A percentile compares a stretch with the other conserved stretches of the same genome.
Conservation (phyloP, 2,329 filamentous ascomycete species). For the Fusarium robinianum region DNA sequence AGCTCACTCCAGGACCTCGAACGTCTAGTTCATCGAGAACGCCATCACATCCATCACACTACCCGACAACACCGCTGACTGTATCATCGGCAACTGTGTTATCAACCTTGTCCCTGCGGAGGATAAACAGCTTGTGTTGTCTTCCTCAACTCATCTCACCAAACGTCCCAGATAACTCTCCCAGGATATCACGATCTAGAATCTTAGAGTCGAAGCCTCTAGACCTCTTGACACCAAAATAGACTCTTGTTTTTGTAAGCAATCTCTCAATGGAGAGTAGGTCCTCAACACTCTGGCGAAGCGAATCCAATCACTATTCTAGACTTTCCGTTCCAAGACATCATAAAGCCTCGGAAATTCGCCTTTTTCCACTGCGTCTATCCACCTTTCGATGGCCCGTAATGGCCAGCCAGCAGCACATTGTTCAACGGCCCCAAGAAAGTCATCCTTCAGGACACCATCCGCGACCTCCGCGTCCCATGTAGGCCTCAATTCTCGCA, state of each 20-base stretch:
- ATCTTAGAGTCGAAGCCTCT: background rate
- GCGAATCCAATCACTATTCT: background rate
- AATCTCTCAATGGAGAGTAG: background rate
- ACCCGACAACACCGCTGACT: slow-evolving; percentile 48
- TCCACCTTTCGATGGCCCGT: background rate
- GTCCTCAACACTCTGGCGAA: background rate
- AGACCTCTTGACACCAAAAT: background rate
- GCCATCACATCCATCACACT: slow-evolving; percentile 57
- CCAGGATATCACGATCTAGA: background rate
- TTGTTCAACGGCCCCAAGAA: slow-evolving; percentile 18
- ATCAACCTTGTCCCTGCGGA: slow-evolving; percentile 59
- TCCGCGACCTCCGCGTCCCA: slow-evolving; percentile 39
- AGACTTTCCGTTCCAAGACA: background rate
- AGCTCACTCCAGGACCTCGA: slow-evolving; percentile 43
- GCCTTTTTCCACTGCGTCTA: slow-evolving; percentile 1
- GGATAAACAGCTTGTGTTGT: slow-evolving; percentile 59
- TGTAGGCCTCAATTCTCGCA: slow-evolving; percentile 40
- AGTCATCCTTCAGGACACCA: slow-evolving; percentile 37
- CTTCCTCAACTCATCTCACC: background rate
- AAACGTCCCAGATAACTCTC: background rate
- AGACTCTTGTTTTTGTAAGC: background rate
- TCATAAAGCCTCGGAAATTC: slow-evolving; percentile 1
- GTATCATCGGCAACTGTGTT: slow-evolving; percentile 67
- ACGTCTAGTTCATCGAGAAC: slow-evolving; percentile 56
- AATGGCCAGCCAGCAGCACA: slow-evolving; percentile 3